A percentile compares a stretch with the other conserved stretches of the same genome.
Evolutionary conservation across 2,329 filamentous ascomycete genomes (phyloP).

Genomic region (Paracorniculantispora psalliotae): DNA sequence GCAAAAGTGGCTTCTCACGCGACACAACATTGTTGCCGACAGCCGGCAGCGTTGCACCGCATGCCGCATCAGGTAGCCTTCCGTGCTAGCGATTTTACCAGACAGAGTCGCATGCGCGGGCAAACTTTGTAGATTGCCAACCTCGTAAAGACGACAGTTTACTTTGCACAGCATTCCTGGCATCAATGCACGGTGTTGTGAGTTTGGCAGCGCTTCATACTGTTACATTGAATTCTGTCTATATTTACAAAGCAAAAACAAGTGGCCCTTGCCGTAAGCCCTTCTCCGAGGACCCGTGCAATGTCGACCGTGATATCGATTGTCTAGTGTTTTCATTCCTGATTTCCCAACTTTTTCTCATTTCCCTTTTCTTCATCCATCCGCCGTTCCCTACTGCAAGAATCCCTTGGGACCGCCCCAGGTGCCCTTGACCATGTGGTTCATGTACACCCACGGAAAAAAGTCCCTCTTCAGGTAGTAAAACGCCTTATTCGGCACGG

Average conservation of each 20-base stretch:
- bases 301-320: background rate
- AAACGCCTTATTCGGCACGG: slow-evolving; percentile 49
- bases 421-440: slow-evolving; percentile 55
- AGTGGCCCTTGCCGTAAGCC: background rate
- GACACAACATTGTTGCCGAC: background rate
- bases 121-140: background rate
- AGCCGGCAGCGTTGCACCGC: background rate
- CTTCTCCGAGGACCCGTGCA: background rate
- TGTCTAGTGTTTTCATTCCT: background rate
- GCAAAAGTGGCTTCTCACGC: background rate
- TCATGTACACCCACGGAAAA: slow-evolving; percentile 61
- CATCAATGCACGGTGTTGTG: background rate
- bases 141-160: background rate
- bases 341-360: background rate
- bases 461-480: slow-evolving; percentile 63
- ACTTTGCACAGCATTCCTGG: background rate
- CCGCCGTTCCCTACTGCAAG: background rate
- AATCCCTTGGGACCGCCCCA: slow-evolving; percentile 58
- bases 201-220: background rate
- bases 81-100: background rate
- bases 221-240: background rate
- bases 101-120: background rate
- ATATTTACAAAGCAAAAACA: background rate
- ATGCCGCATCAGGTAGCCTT: background rate
- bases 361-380: background rate